These are phyloP conservation scores for Diutina scorzettiae DNA, from an alignment of 1,139 yeast genomes.

Conservation along the genomic window DNA sequence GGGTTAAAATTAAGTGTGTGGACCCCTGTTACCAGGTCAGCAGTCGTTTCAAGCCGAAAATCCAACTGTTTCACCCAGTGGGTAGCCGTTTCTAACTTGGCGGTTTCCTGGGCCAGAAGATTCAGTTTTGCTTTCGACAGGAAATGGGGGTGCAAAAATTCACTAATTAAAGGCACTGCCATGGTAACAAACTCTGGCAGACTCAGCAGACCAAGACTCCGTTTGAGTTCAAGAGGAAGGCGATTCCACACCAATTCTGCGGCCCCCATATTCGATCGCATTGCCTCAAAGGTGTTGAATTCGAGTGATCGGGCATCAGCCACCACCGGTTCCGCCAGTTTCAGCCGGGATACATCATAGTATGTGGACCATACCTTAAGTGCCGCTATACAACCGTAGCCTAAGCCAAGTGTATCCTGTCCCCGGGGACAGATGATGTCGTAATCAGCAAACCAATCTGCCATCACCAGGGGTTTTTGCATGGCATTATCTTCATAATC, in stretches of 20 bases:
- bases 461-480: constrained; percentile 45
- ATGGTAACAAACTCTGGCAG: not conserved
- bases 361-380: constrained; percentile 57
- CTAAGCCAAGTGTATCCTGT: constrained; percentile 13
- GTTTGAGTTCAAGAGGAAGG: constrained; percentile 18
- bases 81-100: constrained; percentile 19
- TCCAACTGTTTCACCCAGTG: constrained; percentile 17
- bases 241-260: constrained; percentile 16
- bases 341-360: constrained; percentile 32
- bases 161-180: constrained; percentile 7
- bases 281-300: constrained; percentile 27
- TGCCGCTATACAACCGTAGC: constrained; percentile 48
- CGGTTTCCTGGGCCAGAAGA: constrained; percentile 15
- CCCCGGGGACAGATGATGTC: constrained; percentile 32
- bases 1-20: constrained; percentile 22
- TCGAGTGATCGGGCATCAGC: constrained; percentile 31
- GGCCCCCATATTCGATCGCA: constrained; percentile 19
- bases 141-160: constrained; percentile 1
- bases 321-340: constrained; percentile 17
- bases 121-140: constrained; percentile 17
- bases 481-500: constrained; percentile 57
- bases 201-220: not conserved
- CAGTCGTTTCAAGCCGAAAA: constrained; percentile 21
- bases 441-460: constrained; percentile 70
- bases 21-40: constrained; percentile 23